These are phyloP conservation scores for Sporothrix inflata DNA, from an alignment of 2,329 filamentous ascomycete genomes.

Conservation along the genomic window DNA sequence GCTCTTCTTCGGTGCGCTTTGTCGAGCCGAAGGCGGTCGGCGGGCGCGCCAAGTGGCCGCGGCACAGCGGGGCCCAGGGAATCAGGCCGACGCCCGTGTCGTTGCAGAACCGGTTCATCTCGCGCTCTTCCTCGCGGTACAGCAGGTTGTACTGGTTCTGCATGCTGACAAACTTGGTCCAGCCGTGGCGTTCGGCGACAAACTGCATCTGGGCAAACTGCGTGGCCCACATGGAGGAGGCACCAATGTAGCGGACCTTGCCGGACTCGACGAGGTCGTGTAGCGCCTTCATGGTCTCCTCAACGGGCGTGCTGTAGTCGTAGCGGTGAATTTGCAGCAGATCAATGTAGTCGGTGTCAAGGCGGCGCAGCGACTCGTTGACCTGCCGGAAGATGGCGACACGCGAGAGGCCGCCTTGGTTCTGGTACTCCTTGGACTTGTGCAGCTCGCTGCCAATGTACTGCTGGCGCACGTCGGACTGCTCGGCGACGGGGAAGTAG, in stretches of 20 bases:
- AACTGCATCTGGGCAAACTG: conserved; percentile 54
- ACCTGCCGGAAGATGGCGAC: conserved; percentile 68
- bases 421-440: conserved; percentile 38
- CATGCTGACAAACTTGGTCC: conserved; percentile 60
- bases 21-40: conserved; percentile 31
- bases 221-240: conserved; percentile 49
- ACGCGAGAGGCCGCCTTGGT: conserved; percentile 53
- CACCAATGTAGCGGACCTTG: conserved; percentile 54
- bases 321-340: conserved; percentile 63
- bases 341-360: conserved; percentile 58
- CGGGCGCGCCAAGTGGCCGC: conserved; percentile 40
- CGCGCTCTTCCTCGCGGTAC: conserved; percentile 59
- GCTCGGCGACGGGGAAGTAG: conserved; percentile 53
- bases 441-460: too few species aligned
- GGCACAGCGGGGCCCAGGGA: conserved; percentile 44
- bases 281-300: conserved; percentile 62
- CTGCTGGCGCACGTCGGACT: conserved; percentile 36
- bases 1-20: conserved; percentile 29
- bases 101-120: conserved; percentile 44
- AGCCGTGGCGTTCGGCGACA: conserved; percentile 54
- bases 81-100: conserved; percentile 43
- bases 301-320: conserved; percentile 51
- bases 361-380: conserved; percentile 57
- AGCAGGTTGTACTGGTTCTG: conserved; percentile 57
- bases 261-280: conserved; percentile 59